Base-by-base conservation (phyloP, 805 yeast genomes). In the Suhomyces sp. region DNA sequence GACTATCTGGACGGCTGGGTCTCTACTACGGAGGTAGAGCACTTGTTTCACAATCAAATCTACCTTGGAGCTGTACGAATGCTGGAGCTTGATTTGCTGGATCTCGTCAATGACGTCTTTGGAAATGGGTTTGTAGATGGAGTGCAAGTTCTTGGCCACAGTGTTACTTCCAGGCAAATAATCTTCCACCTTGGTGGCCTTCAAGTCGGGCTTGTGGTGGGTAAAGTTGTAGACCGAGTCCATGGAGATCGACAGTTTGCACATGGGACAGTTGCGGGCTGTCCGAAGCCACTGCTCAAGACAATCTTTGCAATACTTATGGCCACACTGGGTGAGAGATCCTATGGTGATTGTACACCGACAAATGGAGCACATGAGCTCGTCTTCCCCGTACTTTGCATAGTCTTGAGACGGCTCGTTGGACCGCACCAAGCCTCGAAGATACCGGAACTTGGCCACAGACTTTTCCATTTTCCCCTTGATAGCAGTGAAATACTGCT, bases 251-350 rank as follows among this genome's bases (percentile, higher is more conserved):
- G 57, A 57, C 2, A 79, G 70, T 55, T 90, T 89, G 70, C 99
- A 94, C 59, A 91, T 76, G 0, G 99, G 98, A 68, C 99, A 94
- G 1, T 73, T 69, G 1, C 70, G 65, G 40, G 80, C 80, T 13
- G 73, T 73, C 19, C 68, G 70, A 49, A 87, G 64, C 99, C 99
- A 94, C 51, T 77, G 84, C 17, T 72, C 77, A 36, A 94, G 73
- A 67, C 99, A 94, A 1, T 82, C 88, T 53, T 83, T 81, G 66
- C 99, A 94, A 64, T 87, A 94, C 59, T 84, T 85, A 69, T 94
- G 99, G 0, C 98, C 98, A 77, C 99, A 94, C 8, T 84, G 84
- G 0, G 96, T 87, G 52, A 94, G 73, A 0, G 94, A 80, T 0
- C 99, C 99, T 40, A 84, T 75, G 2, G 81, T 74, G 48, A 91